Evolutionary conservation across 2,329 filamentous ascomycete genomes (phyloP).

Genomic region (Sphaerulina musiva): DNA sequence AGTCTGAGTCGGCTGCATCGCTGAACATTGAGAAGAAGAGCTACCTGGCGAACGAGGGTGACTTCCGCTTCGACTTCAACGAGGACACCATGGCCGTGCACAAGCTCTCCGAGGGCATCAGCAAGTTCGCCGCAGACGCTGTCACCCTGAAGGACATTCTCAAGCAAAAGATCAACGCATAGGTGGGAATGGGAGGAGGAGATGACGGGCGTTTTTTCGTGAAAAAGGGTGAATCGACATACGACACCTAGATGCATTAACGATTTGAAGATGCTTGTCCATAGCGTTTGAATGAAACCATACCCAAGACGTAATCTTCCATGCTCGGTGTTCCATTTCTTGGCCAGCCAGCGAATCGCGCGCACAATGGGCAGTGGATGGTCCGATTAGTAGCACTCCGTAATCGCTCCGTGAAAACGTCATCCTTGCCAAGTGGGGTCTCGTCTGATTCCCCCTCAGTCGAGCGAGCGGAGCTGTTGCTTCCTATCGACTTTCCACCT

Average conservation of each 20-base stretch:
- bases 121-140: constrained; percentile 96
- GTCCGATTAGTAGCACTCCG: background rate
- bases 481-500: background rate
- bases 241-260: background rate
- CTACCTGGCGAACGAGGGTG: constrained; percentile 82
- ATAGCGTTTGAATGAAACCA: constrained; percentile 9
- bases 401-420: constrained; percentile 1
- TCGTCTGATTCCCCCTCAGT: background rate
- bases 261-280: background rate
- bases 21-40: constrained; percentile 79
- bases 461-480: constrained; percentile 2
- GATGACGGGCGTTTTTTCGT: background rate
- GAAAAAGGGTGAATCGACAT: background rate
- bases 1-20: constrained; percentile 56
- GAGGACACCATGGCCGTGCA: constrained; percentile 99
- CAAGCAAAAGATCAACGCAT: constrained; percentile 65
- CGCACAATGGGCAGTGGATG: background rate
- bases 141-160: constrained; percentile 89
- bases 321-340: background rate
- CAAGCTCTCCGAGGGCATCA: constrained; percentile 99
- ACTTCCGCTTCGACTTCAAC: constrained; percentile 99
- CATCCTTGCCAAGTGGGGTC: constrained; percentile 8
- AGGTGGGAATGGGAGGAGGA: background rate
- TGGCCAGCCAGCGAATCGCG: background rate
- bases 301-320: background rate